Base-by-base conservation (phyloP, 495 filamentous ascomycete genomes). In the Glonium stellatum region DNA sequence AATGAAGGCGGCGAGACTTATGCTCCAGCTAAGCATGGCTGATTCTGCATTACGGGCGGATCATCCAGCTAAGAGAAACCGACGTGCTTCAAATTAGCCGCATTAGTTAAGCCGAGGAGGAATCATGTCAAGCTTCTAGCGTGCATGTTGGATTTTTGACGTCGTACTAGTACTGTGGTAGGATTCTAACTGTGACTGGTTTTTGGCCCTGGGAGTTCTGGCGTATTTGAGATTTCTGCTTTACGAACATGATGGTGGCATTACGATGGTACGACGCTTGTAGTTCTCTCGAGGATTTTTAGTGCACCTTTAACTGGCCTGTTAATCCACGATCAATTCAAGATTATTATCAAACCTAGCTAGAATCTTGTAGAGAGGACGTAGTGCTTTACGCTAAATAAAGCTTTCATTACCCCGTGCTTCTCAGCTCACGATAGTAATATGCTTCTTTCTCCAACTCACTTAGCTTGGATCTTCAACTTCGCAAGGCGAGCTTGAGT, bases 391-490 rank as follows among this genome's bases (percentile, higher is more conserved):
- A 11, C 39, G 39, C 39, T 44, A 15, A 15, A 15, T 8, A 39
- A 11, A 44, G 12, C 18, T 11, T 13, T 11, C 39, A 44, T 15
- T 4, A 44, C 13, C 3, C 13, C 39, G 10, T 11, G 13, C 10
- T 15, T 18, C 18, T 15, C 39, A 11, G 13, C 39, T 44, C 18
- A 44, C 2, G 18, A 18, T 15, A 44, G 3, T 44, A 44, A 44
- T 18, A 18, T 44, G 1, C 13, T 51, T 51, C 48, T 25, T 27
- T 0, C 19, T 22, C 48, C 35, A 46, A 18, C 31, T 42, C 54
- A 58, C 65, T 75, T 76, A 21, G 66, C 73, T 22, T 73, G 74
- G 8, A 59, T 55, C 51, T 58, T 60, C 9, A 71, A 72, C 13
- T 54, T 59, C 56, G 63, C 61, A 42, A 71, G 37, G 58, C 60